Base-by-base conservation (phyloP, 352 stramenopile genomes). In the Globisporangium ultimum region DNA sequence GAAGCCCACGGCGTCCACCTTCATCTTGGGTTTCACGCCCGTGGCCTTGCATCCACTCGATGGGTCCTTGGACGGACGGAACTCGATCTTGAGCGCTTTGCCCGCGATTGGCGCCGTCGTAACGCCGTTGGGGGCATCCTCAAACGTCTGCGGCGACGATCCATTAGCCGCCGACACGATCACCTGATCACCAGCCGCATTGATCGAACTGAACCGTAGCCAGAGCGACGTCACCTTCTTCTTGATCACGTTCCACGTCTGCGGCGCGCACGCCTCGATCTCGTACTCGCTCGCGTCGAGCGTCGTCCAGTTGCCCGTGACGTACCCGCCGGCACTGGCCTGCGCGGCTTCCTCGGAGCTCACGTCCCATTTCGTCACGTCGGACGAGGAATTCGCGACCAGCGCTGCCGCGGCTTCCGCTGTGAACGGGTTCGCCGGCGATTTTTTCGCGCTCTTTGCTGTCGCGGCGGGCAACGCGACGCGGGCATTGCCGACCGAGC, bases 241-340 rank as follows among this genome's bases (percentile, higher is more conserved):
- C 51, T 85, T 71, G 49, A 57, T 80, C 61, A 85, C 67, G 43
- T 64, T 80, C 72, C 76, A 85, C 48, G 57, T 65, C 58, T 85
- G 76, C 18, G 55, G 63, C 40, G 70, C 53, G 43, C 76, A 85
- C 24, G 64, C 18, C 1, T 72, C 28, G 60, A 85, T 80, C n/a
- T 48, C 55, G 54, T 79, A 85, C 34, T 55, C 65, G 17, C 48
- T 61, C 1, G 68, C 40, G 42, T 71, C 64, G n/a, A 83, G 63
- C 15, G 45, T 48, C 47, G 61, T 66, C 50, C 57, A 74, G 15
- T 61, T 60, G 32, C 72, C 76, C 1, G 74, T 70, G n/a, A 63
- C 59, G 48, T 72, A 80, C 11, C 71, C 76, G 20, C 69, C 76
- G 41, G 71, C 65, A 4, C 52, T 58, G n/a, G 59, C 53, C 58